These are phyloP conservation scores for Cercospora berteroae DNA, from an alignment of 2,329 filamentous ascomycete genomes.

Conservation along the genomic window DNA sequence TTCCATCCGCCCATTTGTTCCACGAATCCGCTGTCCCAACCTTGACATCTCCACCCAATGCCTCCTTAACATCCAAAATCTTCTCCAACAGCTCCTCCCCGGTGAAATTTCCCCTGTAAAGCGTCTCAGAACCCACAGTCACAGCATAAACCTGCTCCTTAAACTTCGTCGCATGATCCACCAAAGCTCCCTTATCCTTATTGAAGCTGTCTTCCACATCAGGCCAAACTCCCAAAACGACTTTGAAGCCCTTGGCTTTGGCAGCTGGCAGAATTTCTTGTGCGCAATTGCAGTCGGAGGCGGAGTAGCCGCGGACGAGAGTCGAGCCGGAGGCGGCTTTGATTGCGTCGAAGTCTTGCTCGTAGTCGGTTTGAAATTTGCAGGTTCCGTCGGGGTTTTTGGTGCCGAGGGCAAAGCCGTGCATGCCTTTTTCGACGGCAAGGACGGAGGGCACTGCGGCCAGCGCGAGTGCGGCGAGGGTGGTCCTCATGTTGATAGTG, in stretches of 20 bases:
- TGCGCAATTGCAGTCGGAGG: slow-evolving; percentile 64
- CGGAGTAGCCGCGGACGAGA: slow-evolving; percentile 65
- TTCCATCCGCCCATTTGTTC: slow-evolving; percentile 70
- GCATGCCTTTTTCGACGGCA: slow-evolving; percentile 44
- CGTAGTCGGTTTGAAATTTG: slow-evolving; percentile 63
- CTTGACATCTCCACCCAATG: slow-evolving; percentile 53
- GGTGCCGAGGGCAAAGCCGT: slow-evolving; percentile 67
- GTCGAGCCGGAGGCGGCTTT: slow-evolving; percentile 50
- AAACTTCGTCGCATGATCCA: slow-evolving; percentile 50
- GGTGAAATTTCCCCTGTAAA: slow-evolving; percentile 68
- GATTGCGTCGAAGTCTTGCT: slow-evolving; percentile 63
- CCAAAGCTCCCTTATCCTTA: slow-evolving; percentile 59
- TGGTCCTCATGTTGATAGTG: slow-evolving; percentile 27
- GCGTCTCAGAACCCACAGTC: slow-evolving; percentile 67
- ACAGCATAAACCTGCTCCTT: slow-evolving; percentile 64
- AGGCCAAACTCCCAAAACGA: slow-evolving; percentile 69
- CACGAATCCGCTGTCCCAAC: slow-evolving; percentile 70
- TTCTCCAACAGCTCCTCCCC: slow-evolving; percentile 59
- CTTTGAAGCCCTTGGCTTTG: slow-evolving; percentile 62
- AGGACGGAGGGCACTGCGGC: slow-evolving; percentile 28
- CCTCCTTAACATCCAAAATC: slow-evolving; percentile 60
- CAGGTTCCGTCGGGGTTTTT: slow-evolving; percentile 61
- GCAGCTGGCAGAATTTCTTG: slow-evolving; percentile 64
- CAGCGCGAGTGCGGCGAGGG: slow-evolving; percentile 30
- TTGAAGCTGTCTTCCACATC: slow-evolving; percentile 62